Percentiles rank a stretch among this genome's conserved stretches.
Conservation (phyloP, 176 grass and related monocot genomes). For the Canna indica region DNA sequence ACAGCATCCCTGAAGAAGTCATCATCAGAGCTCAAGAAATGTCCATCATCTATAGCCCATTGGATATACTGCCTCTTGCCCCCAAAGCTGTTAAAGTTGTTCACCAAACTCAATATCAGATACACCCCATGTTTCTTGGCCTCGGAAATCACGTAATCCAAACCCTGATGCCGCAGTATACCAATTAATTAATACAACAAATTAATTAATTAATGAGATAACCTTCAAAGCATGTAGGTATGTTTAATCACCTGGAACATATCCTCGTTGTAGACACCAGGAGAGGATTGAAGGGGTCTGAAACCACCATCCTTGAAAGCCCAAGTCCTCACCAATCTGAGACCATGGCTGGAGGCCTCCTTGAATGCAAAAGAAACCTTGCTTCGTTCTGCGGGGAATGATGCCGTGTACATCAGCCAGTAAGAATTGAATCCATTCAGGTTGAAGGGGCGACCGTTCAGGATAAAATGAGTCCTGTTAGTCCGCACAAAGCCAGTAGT, state of each 20-base stretch:
- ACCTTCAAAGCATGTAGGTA: too few species aligned
- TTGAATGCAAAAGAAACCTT: background rate
- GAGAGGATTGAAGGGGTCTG: background rate
- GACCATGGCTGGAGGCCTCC: background rate
- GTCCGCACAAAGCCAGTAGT: background rate
- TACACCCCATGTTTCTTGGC: slow-evolving; percentile 20
- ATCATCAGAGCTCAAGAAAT: background rate
- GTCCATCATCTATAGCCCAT: slow-evolving; percentile 3
- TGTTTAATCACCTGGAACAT: slow-evolving; percentile 7
- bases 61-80: slow-evolving; percentile 19
- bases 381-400: background rate
- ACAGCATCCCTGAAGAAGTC: slow-evolving; percentile 12
- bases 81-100: slow-evolving; percentile 27
- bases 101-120: slow-evolving; percentile 36
- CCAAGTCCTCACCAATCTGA: slow-evolving; percentile 2
- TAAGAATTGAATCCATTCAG: slow-evolving; percentile 9
- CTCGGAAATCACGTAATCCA: slow-evolving; percentile 35
- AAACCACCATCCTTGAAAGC: background rate
- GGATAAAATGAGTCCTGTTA: background rate
- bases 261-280: background rate
- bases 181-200: background rate
- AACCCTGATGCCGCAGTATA: slow-evolving; percentile 17
- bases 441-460: background rate
- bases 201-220: background rate
- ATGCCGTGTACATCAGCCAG: slow-evolving; percentile 8